Evolutionary conservation across 129 eudicot genomes (phyloP).

Genomic region (Logfia minima): DNA sequence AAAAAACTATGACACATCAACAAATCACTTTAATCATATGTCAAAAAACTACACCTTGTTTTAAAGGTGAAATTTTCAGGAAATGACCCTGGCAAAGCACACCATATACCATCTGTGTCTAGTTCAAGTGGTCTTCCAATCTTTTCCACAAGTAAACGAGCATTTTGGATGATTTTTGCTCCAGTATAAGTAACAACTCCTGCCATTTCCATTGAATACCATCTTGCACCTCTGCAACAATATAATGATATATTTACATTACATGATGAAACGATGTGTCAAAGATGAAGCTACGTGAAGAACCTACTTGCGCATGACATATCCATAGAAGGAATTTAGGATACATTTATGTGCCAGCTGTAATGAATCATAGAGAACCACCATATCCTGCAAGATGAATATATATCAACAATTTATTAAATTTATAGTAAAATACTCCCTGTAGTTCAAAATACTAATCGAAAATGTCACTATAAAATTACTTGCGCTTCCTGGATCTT

Average conservation of each 20-base stretch:
- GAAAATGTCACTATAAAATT: slow-evolving; percentile 16
- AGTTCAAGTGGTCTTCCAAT: slow-evolving; percentile 97
- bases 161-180: slow-evolving; percentile 96
- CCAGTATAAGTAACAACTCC: slow-evolving; percentile 99
- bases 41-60: slow-evolving; percentile 47
- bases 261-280: slow-evolving; percentile 15
- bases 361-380: slow-evolving; percentile 89
- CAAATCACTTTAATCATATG: neutral
- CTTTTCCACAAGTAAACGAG: slow-evolving; percentile 80
- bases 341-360: slow-evolving; percentile 99
- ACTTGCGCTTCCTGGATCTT: slow-evolving; percentile 99
- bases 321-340: slow-evolving; percentile 95
- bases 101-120: slow-evolving; percentile 99
- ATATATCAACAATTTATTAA: slow-evolving; percentile 1
- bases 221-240: slow-evolving; percentile 90
- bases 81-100: slow-evolving; percentile 89
- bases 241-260: slow-evolving; percentile 21
- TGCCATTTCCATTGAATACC: slow-evolving; percentile 99
- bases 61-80: slow-evolving; percentile 96
- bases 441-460: neutral
- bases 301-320: slow-evolving; percentile 98
- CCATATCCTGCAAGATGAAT: slow-evolving; percentile 82
- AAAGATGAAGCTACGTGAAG: slow-evolving; percentile 12
- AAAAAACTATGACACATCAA: neutral
- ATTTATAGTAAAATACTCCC: neutral